phyloP scores from a whole-genome alignment of 2,329 filamentous ascomycete species.

The Chrysoporthe austroafricana region DNA sequence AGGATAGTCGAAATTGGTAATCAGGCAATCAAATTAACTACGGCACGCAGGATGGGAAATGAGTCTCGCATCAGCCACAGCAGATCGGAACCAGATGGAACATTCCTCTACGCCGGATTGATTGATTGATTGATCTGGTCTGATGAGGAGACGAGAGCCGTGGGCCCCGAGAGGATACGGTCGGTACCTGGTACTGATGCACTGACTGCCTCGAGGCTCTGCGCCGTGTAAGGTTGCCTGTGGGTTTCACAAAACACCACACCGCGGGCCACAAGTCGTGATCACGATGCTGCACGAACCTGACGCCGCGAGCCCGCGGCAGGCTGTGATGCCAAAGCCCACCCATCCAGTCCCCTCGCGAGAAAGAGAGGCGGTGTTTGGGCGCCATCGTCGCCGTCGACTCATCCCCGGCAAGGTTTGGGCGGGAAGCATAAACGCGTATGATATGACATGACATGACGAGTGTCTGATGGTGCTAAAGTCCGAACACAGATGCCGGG shows the following conservation, averaged over 20 bases:
- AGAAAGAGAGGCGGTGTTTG: no score
- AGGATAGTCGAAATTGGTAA: constrained; percentile 13
- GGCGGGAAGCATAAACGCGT: background rate
- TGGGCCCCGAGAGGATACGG: background rate
- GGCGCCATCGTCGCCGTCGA: constrained; percentile 5
- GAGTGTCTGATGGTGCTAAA: background rate
- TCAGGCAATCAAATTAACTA: background rate
- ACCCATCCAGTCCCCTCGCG: no score
- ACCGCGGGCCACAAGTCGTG: background rate
- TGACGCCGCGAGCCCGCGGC: background rate
- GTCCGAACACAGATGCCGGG: background rate
- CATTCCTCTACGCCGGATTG: background rate
- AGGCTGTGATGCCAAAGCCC: background rate
- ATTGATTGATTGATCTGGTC: background rate
- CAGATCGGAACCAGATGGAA: background rate
- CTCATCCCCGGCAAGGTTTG: constrained; percentile 12
- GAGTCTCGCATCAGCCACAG: background rate
- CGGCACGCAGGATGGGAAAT: background rate
- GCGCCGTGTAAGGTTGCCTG: constrained; percentile 11
- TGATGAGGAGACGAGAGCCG: background rate
- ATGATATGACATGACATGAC: constrained; percentile 9
- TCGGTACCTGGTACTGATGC: background rate
- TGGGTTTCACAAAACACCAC: background rate
- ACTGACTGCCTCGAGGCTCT: background rate
- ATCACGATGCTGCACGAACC: background rate